Evolutionary conservation across 169 alveolate species (phyloP), one percentile per base, ranked within the genome.

Genomic region (Plasmodium adleri): DNA sequence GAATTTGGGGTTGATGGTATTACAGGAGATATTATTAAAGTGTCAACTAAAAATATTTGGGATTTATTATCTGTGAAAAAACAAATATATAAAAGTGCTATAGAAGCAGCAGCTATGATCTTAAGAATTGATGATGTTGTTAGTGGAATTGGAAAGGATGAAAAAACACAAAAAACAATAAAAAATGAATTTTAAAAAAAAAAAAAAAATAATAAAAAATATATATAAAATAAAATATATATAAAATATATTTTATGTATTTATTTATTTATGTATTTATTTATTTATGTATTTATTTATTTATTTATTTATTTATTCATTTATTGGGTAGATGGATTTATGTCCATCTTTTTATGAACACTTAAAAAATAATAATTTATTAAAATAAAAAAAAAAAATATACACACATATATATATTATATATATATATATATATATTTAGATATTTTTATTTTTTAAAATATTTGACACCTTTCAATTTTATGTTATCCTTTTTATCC

Each of bases 101-200:
- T 98, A 32, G 99, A 98, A 86, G 96, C 99, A 90, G 97, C 98
- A 4, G 91, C 97, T 60, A 97, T 98, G 99, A 91, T 98, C 20
- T 93, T 98, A 72, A 96, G 99, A 72, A 98, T 98, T 59, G 99
- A 98, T 92, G 99, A 98, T 90, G 98, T 98, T 15, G 98, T 98
- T 66, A 94, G 98, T 49, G 99, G 99, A 0, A 96, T 98, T 22
- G 92, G 97, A 12, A 97, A 97, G 74, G 92, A 87, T 5, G 96
- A 92, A 13, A 93, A 72, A 26, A 24, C 26, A 13, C 87, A 80
- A 43, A 80, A 80, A 47, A 72, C 73, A n/a, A 52, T 80, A 6
- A 32, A 56, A 28, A 47, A 24, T 50, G 74, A 80, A 26, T 72
- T 52, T 52, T 52, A 52, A 52, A 0, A 52, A 52, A 52, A 52